Base-by-base conservation (phyloP, 1,284 basidiomycete genomes). In the Peniophora sp. region DNA sequence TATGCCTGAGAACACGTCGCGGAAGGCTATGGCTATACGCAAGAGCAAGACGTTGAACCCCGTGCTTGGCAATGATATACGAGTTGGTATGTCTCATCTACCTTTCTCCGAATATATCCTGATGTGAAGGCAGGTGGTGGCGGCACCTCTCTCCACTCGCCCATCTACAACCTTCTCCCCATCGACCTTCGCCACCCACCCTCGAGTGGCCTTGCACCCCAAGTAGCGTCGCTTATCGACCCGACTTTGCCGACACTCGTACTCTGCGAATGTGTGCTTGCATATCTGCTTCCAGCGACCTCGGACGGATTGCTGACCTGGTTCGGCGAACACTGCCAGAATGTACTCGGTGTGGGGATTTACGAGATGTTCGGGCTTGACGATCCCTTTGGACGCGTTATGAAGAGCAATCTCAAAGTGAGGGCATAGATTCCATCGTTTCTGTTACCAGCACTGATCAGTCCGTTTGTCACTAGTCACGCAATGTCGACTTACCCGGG, bases 311-410 rank as follows among this genome's bases (percentile, higher is more conserved):
- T 96, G n/a, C 69, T 96, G 3, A 63, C 70, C 35, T 94, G 89
- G 87, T 93, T 94, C 61, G 72, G 77, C 0, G 68, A 78, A 47
- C 76, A 75, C 53, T 85, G 85, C 60, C 39, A 50, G 0, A 55
- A 55, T 3, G 59, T 67, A 1, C 69, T 85, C 1, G 82, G 82
- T 41, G 73, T 71, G 8, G 67, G 93, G 9, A 76, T 92, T 11
- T 97, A 97, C 61, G 94, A 97, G 64, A 96, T 96, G 86, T 93
- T 91, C 59, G 83, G 84, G 0, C 69, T 96, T 2, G 71, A 83
- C 14, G 93, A 96, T 63, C 63, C 83, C 0, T 97, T 97, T 66
- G 93, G 94, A 6, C 74, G 74, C 22, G 88, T 97, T 20, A 96
- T 97, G 93, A 71, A 84, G 52, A 79, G 78, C 43, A 97, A 97